phyloP scores from a whole-genome alignment of 225 moss, liverwort and hornwort genomes.

The Bryum argenteum region DNA sequence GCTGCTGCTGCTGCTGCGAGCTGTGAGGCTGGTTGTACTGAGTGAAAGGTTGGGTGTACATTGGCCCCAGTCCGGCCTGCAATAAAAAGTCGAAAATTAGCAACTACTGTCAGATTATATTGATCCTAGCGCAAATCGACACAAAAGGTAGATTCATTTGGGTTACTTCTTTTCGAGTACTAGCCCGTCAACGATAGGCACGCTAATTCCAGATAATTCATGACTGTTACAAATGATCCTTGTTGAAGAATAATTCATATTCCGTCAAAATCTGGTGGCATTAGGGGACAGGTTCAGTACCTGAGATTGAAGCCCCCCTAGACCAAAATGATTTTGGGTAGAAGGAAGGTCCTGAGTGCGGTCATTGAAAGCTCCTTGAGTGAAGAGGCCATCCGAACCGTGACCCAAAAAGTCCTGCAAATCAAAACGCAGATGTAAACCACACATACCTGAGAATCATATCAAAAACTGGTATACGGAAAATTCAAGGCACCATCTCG shows the following conservation, averaged over 20 bases:
- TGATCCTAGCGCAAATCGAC: too few species aligned
- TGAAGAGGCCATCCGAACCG: constrained; percentile 91
- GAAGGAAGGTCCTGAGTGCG: constrained; percentile 92
- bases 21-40: constrained; percentile 81
- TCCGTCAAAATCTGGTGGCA: too few species aligned
- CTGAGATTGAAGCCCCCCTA: constrained; percentile 93
- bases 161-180: background rate
- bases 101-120: too few species aligned
- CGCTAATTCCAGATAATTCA: background rate
- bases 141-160: too few species aligned
- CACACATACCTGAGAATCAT: background rate
- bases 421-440: constrained; percentile 22
- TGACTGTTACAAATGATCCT: background rate
- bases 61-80: constrained; percentile 85
- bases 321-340: constrained; percentile 81
- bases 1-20: constrained; percentile 56
- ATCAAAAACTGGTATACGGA: background rate
- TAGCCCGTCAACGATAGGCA: background rate
- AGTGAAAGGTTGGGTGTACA: constrained; percentile 93
- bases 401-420: constrained; percentile 89
- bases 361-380: constrained; percentile 89
- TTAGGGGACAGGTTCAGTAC: constrained; percentile 27
- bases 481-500: background rate
- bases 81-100: constrained; percentile 26
- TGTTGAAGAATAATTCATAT: background rate